Base-by-base conservation (phyloP, 176 grass and related monocot genomes). In the Miscanthus lutarioriparius region DNA sequence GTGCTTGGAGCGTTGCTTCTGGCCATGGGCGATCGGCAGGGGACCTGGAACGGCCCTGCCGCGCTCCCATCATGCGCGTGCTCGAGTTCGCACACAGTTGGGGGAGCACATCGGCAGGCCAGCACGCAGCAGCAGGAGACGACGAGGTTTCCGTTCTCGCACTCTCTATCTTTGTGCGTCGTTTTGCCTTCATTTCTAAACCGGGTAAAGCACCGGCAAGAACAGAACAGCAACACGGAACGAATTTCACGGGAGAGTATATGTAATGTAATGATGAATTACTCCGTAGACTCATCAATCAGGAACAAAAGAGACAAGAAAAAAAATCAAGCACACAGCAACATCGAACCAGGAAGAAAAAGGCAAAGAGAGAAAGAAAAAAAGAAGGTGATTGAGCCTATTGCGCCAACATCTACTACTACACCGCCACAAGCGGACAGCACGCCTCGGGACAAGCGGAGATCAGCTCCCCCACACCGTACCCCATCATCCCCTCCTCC, bases 351-450 rank as follows among this genome's bases (percentile, higher is more conserved):
- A 17, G 51, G n/a, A 54, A 16, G 53, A 19, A 51, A 11, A 36
- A 14, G 12, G 22, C 7, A 17, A 53, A 14, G 23, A 12, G 22
- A 25, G 33, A 35, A 35, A 35, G 33, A 15, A 9, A 67, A 77
- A n/a, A 26, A 6, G 56, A 90, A 85, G 69, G 86, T 91, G 91
- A 93, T 93, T 93, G 91, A 93, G 91, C 91, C 91, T 91, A 86
- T 88, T 84, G 75, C 88, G 88, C 91, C 91, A 93, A 93, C 86
- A 93, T 93, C 91, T 82, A 89, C 86, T 88, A 78, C 90, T 82
- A 64, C 62, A 28, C 85, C 75, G 56, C 85, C 79, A 48, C 85
- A 63, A 86, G 58, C 78, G 76, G 79, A 77, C 85, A 90, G 72
- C 87, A 58, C 82, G 53, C 83, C 83, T 86, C 74, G 79, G 56